Conservation (phyloP, 148 eudicot genomes). For the Spergularia bocconei region DNA sequence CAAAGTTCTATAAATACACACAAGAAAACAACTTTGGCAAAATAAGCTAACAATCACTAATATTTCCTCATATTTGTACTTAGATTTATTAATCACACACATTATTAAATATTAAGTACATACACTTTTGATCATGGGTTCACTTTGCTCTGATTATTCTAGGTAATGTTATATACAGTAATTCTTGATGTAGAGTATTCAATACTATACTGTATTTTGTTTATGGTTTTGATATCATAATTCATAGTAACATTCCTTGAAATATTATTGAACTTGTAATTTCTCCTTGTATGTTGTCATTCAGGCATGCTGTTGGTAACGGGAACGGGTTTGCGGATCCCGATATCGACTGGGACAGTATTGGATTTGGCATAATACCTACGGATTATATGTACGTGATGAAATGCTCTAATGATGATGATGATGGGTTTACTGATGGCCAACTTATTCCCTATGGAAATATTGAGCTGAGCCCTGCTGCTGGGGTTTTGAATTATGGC, state of each 20-base stretch:
- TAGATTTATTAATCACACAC: background rate
- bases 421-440: constrained; percentile 25
- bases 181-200: too few species aligned
- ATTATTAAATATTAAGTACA: too few species aligned
- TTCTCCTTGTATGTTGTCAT: too few species aligned
- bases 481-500: constrained; percentile 41
- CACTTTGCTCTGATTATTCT: too few species aligned
- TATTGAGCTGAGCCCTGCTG: constrained; percentile 37
- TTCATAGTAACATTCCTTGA: too few species aligned
- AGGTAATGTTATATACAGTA: too few species aligned
- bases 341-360: constrained; percentile 29
- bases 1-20: too few species aligned
- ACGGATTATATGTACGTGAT: constrained; percentile 40
- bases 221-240: too few species aligned
- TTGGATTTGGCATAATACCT: constrained; percentile 32
- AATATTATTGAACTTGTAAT: too few species aligned
- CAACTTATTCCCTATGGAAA: constrained; percentile 35
- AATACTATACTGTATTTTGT: too few species aligned
- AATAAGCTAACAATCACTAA: background rate
- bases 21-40: background rate
- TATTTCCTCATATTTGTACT: background rate
- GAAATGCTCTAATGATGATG: constrained; percentile 28
- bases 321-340: constrained; percentile 13
- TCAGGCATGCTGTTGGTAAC: background rate
- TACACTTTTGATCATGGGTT: too few species aligned